Evolutionary conservation across 768 basidiomycete species (phyloP), one percentile per base, ranked within the genome.

Genomic region (Holtermannia corniformis): DNA sequence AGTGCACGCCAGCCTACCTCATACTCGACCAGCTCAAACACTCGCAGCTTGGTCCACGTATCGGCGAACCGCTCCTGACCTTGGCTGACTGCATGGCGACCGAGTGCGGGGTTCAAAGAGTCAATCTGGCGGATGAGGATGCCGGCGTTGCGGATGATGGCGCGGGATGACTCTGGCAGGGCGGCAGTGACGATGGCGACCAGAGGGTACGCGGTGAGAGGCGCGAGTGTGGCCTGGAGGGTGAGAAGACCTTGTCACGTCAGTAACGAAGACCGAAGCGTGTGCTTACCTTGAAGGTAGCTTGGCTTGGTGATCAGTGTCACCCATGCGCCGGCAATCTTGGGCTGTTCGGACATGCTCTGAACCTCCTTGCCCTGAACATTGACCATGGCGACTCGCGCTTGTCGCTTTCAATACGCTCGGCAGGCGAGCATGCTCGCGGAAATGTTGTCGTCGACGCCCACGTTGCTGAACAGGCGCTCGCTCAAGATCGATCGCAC

Each of bases 111-210:
- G 1, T 56, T 42, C 1, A 72, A 47, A 44, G 62, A 63, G 5
- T 54, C 50, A 2, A 72, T 61, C 16, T 67, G 54, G 37, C 66
- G 28, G 5, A 65, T 58, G n/a, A 48, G 52, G 60, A 92, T 82
- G 1, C 77, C 79, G 5, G 77, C 74, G 44, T 75, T 76, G 22
- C 61, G 55, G 26, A 97, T 77, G 41, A 81, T 65, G 26, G 72
- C 72, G 45, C 77, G 77, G 11, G 76, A 78, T 20, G 79, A 75
- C 25, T 75, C 54, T 3, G 81, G 75, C 24, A 90, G 66, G 1
- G 75, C 65, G 3, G 81, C 74, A 0, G 87, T 86, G 32, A 79
- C 78, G 82, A 90, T 85, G 32, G 84, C 85, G 42, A 89, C 76
- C 16, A 91, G 76, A n/a, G 85, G 82, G 71, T 87, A 89, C 14